These are phyloP conservation scores for Punctularia strigosozonata DNA, from an alignment of 768 basidiomycete species.

Conservation along the genomic window DNA sequence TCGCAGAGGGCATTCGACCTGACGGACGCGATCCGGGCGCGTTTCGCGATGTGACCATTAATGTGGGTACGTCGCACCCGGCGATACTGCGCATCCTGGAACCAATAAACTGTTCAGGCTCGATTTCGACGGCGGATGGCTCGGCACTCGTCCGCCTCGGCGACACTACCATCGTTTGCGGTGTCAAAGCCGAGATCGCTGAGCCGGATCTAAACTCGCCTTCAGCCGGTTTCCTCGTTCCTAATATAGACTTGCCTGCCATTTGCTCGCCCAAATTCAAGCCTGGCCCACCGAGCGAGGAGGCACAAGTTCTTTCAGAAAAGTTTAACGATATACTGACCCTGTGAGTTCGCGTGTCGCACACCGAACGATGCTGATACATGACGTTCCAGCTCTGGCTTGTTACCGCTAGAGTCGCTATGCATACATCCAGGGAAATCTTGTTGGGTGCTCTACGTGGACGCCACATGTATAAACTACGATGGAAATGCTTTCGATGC, in stretches of 20 bases:
- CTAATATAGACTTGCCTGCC: conserved; percentile 89
- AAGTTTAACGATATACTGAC: conserved; percentile 68
- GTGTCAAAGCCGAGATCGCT: conserved; percentile 90
- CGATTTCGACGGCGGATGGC: conserved; percentile 88
- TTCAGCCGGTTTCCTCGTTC: conserved; percentile 76
- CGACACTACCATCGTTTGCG: conserved; percentile 90
- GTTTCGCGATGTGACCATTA: conserved; percentile 70
- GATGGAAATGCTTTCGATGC: conserved; percentile 96
- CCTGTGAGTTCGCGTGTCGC: conserved; percentile 34
- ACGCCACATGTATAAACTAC: conserved; percentile 92
- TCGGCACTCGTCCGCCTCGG: conserved; percentile 88
- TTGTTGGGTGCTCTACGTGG: conserved; percentile 91
- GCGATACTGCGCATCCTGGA: conserved; percentile 1
- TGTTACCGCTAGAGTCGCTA: conserved; percentile 55
- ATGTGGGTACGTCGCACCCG: conserved; percentile 52
- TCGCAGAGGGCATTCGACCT: conserved; percentile 66
- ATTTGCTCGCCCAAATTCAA: conserved; percentile 91
- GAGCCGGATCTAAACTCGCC: conserved; percentile 77
- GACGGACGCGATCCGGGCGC: conserved; percentile 64
- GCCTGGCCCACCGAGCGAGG: conserved; percentile 89
- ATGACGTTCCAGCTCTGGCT: conserved; percentile 37
- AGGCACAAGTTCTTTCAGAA: conserved; percentile 86
- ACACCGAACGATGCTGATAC: conserved; percentile 1
- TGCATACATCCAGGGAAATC: conserved; percentile 74
- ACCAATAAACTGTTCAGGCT: conserved; percentile 55